phyloP scores from a whole-genome alignment of 257 asterid genomes.

The Scutellaria baicalensis region DNA sequence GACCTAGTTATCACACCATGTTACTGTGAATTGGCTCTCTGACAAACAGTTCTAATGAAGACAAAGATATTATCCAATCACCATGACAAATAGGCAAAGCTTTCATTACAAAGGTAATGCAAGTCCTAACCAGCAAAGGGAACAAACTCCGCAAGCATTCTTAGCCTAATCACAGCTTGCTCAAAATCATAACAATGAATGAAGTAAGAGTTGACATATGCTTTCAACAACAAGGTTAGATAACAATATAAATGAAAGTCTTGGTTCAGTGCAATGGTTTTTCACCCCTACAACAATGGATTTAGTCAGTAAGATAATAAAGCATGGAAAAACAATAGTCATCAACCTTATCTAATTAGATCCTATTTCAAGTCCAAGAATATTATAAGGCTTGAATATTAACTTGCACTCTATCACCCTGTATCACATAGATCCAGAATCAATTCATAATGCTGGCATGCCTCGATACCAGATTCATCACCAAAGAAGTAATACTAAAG shows the following conservation, averaged over 20 bases:
- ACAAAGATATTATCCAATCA: background rate
- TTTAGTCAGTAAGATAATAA: background rate
- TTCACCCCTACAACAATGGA: conserved; percentile 2
- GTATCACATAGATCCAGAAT: background rate
- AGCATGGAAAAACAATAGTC: background rate
- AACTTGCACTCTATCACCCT: background rate
- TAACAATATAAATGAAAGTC: background rate
- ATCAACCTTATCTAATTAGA: conserved; percentile 7
- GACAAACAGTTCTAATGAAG: background rate
- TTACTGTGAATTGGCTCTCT: background rate
- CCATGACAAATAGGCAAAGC: background rate
- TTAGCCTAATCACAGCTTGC: background rate
- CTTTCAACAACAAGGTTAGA: background rate
- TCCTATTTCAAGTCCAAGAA: background rate
- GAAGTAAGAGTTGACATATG: background rate
- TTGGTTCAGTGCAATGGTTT: background rate
- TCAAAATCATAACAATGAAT: background rate
- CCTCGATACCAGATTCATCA: conserved; percentile 6
- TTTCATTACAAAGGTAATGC: background rate
- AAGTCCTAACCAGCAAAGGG: background rate
- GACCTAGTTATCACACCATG: background rate
- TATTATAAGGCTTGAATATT: background rate
- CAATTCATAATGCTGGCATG: background rate
- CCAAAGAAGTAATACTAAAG: background rate
- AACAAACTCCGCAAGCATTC: background rate